Evolutionary conservation across 306 rosid species (phyloP).

Genomic region (Arachis hypogaea): DNA sequence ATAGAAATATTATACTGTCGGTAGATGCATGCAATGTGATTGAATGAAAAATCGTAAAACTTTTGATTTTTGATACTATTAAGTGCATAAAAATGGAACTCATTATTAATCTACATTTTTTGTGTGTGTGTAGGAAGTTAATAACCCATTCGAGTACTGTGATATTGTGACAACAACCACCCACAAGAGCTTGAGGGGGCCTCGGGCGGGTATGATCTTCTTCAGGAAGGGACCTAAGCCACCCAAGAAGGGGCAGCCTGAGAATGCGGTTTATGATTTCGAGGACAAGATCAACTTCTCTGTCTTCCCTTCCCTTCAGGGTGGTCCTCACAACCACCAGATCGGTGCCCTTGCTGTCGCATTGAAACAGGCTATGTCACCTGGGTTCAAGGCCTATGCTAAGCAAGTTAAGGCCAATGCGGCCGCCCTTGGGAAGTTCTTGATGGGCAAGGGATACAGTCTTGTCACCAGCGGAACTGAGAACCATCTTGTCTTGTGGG

Average conservation of each 20-base stretch:
- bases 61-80: no score
- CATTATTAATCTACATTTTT: no score
- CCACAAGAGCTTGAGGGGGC: slow-evolving; percentile 96
- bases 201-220: slow-evolving; percentile 97
- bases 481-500: slow-evolving; percentile 98
- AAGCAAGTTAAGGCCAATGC: slow-evolving; percentile 98
- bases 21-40: no score
- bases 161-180: slow-evolving; percentile 95
- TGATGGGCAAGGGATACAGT: slow-evolving; percentile 84
- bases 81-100: no score
- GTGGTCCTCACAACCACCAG: slow-evolving; percentile 99
- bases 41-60: no score
- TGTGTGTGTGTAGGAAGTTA: slow-evolving; percentile 62
- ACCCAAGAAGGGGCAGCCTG: slow-evolving; percentile 92
- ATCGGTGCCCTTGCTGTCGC: slow-evolving; percentile 98
- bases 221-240: slow-evolving; percentile 95
- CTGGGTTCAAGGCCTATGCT: slow-evolving; percentile 86
- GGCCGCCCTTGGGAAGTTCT: slow-evolving; percentile 82
- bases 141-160: slow-evolving; percentile 85
- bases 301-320: slow-evolving; percentile 96
- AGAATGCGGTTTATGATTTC: slow-evolving; percentile 77
- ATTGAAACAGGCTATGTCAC: slow-evolving; percentile 76
- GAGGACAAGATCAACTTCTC: slow-evolving; percentile 96
- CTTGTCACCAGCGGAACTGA: slow-evolving; percentile 95
- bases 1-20: no score